These are phyloP conservation scores for Leishmania tarentolae DNA, from an alignment of 208 protist species.

Conservation along the genomic window DNA sequence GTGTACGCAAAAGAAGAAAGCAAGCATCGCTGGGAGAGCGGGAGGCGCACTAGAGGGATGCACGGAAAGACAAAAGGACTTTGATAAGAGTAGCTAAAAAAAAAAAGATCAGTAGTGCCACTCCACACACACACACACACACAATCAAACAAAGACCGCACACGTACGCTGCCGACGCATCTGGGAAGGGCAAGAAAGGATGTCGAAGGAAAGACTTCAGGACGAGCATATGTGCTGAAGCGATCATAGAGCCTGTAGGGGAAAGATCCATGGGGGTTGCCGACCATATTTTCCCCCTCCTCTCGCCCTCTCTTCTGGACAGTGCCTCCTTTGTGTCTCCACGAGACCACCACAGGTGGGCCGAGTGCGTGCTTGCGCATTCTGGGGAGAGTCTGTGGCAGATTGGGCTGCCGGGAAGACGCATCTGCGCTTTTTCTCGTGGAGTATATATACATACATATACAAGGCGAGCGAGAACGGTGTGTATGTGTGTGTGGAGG, in stretches of 20 bases:
- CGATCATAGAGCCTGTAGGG: neutral
- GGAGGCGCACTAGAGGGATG: neutral
- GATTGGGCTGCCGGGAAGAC: neutral
- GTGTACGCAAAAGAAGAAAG: neutral
- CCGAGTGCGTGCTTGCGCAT: neutral
- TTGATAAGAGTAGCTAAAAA: neutral
- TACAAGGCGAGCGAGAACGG: neutral
- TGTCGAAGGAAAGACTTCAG: neutral
- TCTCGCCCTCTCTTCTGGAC: neutral
- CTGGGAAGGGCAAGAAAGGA: neutral
- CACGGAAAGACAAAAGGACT: neutral
- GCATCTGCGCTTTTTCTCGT: neutral
- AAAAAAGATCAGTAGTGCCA: neutral
- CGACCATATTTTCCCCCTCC: neutral
- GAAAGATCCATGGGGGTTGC: neutral
- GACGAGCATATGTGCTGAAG: neutral
- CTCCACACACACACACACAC: neutral
- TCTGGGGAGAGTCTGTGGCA: neutral
- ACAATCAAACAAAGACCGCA: neutral
- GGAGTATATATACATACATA: neutral
- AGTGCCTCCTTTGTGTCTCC: neutral
- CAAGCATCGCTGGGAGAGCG: neutral
- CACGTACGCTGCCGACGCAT: neutral
- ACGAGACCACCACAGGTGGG: neutral
- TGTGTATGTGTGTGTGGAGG: neutral